Percentiles rank a stretch among this genome's conserved stretches.
Conservation (phyloP, 1,284 basidiomycete genomes). For the Ceratobasidium sp. region DNA sequence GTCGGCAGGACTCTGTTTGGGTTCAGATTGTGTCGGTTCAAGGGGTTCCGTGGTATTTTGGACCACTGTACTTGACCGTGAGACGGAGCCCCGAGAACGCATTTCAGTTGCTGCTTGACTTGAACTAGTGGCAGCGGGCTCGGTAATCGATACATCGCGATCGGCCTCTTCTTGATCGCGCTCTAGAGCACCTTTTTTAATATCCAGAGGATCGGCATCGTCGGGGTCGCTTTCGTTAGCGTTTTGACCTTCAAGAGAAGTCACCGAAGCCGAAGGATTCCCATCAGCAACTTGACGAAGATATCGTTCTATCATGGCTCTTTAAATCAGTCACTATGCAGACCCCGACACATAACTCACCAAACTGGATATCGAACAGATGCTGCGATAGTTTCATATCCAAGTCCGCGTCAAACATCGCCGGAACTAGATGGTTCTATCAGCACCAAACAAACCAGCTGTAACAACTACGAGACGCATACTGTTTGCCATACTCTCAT, state of each 20-base stretch:
- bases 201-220: neutral
- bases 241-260: neutral
- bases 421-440: neutral
- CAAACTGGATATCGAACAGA: slow-evolving; percentile 38
- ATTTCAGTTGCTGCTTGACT: neutral
- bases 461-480: neutral
- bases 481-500: slow-evolving; percentile 8
- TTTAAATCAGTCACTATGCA: neutral
- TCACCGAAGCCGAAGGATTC: neutral
- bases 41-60: neutral
- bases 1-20: neutral
- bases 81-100: neutral
- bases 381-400: slow-evolving; percentile 37
- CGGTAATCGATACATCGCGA: neutral
- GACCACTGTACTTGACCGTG: too few species aligned
- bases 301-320: neutral
- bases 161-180: neutral
- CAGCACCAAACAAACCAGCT: neutral
- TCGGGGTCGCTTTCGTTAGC: neutral
- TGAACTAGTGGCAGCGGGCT: neutral
- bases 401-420: slow-evolving; percentile 25
- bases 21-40: too few species aligned
- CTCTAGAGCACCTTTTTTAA: neutral
- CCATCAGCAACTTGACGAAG: neutral
- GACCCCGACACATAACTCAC: neutral